Evolutionary conservation across 2,329 filamentous ascomycete species (phyloP).

Genomic region (Aspergillus sojae): DNA sequence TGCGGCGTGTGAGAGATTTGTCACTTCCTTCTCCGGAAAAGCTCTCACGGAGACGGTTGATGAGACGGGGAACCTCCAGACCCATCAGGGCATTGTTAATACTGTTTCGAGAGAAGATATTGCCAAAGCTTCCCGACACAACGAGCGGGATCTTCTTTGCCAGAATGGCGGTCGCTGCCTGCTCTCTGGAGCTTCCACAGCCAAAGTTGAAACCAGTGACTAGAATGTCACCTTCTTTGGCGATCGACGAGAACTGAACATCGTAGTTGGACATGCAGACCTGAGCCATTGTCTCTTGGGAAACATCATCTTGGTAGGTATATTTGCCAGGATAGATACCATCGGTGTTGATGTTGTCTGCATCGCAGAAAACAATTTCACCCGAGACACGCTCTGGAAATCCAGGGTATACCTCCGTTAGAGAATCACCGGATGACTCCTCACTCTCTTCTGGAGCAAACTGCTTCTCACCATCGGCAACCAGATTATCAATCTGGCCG

Average conservation of each 20-base stretch:
- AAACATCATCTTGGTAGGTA: conserved; percentile 86
- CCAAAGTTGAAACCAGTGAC: conserved; percentile 90
- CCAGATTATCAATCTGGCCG: conserved; percentile 65
- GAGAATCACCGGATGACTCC: conserved; percentile 22
- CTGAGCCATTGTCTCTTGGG: conserved; percentile 77
- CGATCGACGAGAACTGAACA: conserved; percentile 64
- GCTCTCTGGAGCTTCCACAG: conserved; percentile 77
- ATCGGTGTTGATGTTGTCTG: conserved; percentile 88
- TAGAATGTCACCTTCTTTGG: conserved; percentile 74
- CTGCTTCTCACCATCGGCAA: conserved; percentile 57
- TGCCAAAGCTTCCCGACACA: conserved; percentile 42
- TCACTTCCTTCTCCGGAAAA: conserved; percentile 25
- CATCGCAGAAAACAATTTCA: conserved; percentile 86
- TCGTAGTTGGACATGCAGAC: conserved; percentile 98
- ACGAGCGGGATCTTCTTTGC: conserved; percentile 42
- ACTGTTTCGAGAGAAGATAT: conserved; percentile 43
- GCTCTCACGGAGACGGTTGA: conserved; percentile 38
- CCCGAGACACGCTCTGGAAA: conserved; percentile 83
- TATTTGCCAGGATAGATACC: conserved; percentile 89
- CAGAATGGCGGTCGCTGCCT: conserved; percentile 80
- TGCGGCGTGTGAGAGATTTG: conserved; percentile 31
- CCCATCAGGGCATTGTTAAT: conserved; percentile 48
- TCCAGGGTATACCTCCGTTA: conserved; percentile 76
- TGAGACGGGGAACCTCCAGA: conserved; percentile 41
- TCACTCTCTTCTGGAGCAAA: conserved; percentile 31